These are phyloP conservation scores for Puccinia polysora DNA, from an alignment of 1,284 basidiomycete species.

Conservation along the genomic window DNA sequence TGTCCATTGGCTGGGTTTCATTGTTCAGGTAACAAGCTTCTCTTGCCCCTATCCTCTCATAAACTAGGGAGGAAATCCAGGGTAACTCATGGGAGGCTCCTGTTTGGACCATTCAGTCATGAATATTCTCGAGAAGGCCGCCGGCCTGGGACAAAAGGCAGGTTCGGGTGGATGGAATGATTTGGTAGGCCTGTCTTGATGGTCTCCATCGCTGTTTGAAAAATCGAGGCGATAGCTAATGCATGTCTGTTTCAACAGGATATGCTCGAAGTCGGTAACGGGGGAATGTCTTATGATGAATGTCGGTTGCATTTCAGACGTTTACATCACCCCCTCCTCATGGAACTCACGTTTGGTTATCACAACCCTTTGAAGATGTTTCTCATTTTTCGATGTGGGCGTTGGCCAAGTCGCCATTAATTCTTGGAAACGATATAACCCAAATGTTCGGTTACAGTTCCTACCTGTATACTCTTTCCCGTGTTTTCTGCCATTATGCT, in stretches of 20 bases:
- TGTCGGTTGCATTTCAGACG: conserved; percentile 6
- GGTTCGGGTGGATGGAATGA: conserved; percentile 34
- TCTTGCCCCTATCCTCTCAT: neutral
- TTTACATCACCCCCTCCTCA: neutral
- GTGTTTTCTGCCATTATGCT: neutral
- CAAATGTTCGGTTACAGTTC: conserved; percentile 41
- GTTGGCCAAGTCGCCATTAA: conserved; percentile 50
- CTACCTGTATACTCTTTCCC: no score
- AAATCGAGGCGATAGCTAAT: no score
- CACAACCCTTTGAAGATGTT: conserved; percentile 27
- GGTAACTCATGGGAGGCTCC: no score
- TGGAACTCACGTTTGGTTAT: neutral
- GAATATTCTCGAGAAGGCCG: conserved; percentile 42
- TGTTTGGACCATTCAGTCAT: conserved; percentile 13
- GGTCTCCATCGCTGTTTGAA: neutral
- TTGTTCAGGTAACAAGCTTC: conserved; percentile 19
- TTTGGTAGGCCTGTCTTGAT: conserved; percentile 32
- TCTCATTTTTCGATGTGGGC: conserved; percentile 51
- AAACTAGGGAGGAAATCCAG: no score
- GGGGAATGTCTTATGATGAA: conserved; percentile 41
- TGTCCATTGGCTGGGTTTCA: conserved; percentile 34
- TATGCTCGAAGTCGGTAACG: conserved; percentile 41
- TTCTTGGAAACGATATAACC: conserved; percentile 51
- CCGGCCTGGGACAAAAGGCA: conserved; percentile 38
- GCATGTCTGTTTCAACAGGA: no score